These are phyloP conservation scores for Heimioporus sp. DNA, from an alignment of 768 basidiomycete genomes.

Conservation along the genomic window DNA sequence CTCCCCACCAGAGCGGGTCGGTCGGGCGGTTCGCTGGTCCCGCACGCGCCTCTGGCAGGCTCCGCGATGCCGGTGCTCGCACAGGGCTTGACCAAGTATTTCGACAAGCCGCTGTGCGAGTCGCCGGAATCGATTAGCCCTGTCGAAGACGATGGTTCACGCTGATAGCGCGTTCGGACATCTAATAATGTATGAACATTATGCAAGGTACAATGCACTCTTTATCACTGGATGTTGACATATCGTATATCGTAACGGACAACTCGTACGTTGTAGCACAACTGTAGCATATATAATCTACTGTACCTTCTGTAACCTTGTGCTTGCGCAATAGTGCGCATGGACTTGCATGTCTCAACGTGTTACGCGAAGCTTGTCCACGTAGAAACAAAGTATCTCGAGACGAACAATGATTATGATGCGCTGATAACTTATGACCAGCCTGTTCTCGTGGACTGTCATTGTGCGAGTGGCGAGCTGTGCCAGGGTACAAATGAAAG, in stretches of 20 bases:
- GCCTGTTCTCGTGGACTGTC: conserved; percentile 8
- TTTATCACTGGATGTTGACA: no score
- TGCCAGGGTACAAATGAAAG: conserved; percentile 2
- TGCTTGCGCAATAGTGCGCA: no score
- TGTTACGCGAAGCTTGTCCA: background rate
- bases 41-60: background rate
- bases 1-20: background rate
- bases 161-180: no score
- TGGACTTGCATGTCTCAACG: conserved; percentile 2
- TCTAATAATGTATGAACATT: no score
- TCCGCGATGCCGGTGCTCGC: background rate
- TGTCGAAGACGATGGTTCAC: background rate
- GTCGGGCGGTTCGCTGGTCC: background rate
- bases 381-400: background rate
- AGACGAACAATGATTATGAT: background rate
- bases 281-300: no score
- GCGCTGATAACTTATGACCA: conserved; percentile 9
- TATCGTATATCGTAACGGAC: no score
- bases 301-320: no score
- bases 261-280: background rate
- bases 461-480: conserved; percentile 11
- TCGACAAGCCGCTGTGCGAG: conserved; percentile 18
- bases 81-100: background rate
- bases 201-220: no score
- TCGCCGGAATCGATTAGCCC: conserved; percentile 18